These are phyloP conservation scores for Chlorophyllum brunneum DNA, from an alignment of 768 basidiomycete species.

Conservation along the genomic window DNA sequence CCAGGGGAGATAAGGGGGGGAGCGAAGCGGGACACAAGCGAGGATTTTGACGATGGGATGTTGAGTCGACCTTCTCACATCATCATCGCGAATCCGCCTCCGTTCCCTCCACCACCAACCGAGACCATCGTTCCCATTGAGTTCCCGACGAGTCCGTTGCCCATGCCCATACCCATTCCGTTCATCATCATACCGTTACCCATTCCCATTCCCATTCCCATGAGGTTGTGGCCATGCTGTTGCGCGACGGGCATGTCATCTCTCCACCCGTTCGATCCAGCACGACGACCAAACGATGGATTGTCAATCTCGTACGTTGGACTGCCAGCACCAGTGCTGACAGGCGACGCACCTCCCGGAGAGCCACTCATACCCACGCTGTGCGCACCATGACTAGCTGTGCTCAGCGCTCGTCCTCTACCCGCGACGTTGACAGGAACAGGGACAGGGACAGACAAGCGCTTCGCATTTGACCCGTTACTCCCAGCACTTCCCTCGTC, in stretches of 20 bases:
- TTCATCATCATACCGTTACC: constrained; percentile 10
- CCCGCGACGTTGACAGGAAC: neutral
- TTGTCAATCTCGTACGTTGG: constrained; percentile 13
- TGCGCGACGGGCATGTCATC: neutral
- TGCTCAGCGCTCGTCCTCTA: constrained; percentile 9
- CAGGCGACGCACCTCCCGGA: constrained; percentile 8
- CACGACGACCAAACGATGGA: neutral
- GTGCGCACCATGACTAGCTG: constrained; percentile 8
- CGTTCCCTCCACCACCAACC: constrained; percentile 18
- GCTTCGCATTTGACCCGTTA: constrained; percentile 10
- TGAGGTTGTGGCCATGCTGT: constrained; percentile 5
- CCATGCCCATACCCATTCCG: constrained; percentile 14
- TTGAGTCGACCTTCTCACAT: constrained; percentile 14
- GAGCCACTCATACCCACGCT: constrained; percentile 7
- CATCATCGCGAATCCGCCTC: constrained; percentile 22
- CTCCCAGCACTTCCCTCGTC: constrained; percentile 9
- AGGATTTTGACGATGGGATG: constrained; percentile 9
- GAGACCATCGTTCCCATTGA: constrained; percentile 14
- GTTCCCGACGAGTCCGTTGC: constrained; percentile 13
- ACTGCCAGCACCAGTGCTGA: constrained; percentile 13
- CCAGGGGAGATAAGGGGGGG: neutral
- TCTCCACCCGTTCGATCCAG: constrained; percentile 9
- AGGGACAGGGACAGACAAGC: constrained; percentile 1
- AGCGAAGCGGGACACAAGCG: constrained; percentile 1
- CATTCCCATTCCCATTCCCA: constrained; percentile 12